phyloP scores from a whole-genome alignment of 2,329 filamentous ascomycete genomes.

The Fusarium longipes region DNA sequence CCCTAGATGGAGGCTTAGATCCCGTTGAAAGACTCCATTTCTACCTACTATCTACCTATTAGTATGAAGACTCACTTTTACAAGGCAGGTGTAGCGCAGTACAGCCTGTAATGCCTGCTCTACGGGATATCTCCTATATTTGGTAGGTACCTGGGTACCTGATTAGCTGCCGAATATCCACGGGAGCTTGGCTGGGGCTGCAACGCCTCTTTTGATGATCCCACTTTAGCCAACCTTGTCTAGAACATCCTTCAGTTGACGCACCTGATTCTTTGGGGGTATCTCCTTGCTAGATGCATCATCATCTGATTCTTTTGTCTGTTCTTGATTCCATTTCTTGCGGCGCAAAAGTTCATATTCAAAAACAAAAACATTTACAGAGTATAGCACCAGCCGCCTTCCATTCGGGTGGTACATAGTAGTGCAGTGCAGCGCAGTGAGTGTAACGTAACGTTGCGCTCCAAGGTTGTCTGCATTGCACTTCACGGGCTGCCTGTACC shows the following conservation, averaged over 20 bases:
- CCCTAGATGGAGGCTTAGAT: too few relatives aligned
- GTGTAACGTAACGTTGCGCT: constrained; percentile 48
- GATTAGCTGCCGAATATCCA: constrained; percentile 1
- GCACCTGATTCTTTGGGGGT: not conserved
- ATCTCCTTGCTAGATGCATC: not conserved
- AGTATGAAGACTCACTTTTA: not conserved
- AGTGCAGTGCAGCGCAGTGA: not conserved
- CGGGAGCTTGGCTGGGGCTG: constrained; percentile 13
- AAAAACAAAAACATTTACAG: constrained; percentile 5
- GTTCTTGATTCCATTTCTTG: constrained; percentile 1
- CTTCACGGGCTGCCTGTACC: not conserved
- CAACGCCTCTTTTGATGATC: constrained; percentile 21
- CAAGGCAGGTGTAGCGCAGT: not conserved
- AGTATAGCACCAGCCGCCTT: constrained; percentile 9
- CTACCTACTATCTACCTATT: too few relatives aligned
- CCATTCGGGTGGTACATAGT: constrained; percentile 10
- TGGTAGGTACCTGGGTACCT: not conserved
- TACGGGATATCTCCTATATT: too few relatives aligned
- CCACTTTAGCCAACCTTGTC: constrained; percentile 24
- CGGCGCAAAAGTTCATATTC: constrained; percentile 14
- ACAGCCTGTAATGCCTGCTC: too few relatives aligned
- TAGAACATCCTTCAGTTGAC: constrained; percentile 1
- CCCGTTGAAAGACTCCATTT: not conserved
- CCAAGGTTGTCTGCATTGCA: constrained; percentile 21
- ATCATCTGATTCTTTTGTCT: not conserved